Percentiles rank a stretch among this genome's conserved stretches.
phyloP scores from a whole-genome alignment of 1,284 basidiomycete genomes.

The Puccinia hordei region DNA sequence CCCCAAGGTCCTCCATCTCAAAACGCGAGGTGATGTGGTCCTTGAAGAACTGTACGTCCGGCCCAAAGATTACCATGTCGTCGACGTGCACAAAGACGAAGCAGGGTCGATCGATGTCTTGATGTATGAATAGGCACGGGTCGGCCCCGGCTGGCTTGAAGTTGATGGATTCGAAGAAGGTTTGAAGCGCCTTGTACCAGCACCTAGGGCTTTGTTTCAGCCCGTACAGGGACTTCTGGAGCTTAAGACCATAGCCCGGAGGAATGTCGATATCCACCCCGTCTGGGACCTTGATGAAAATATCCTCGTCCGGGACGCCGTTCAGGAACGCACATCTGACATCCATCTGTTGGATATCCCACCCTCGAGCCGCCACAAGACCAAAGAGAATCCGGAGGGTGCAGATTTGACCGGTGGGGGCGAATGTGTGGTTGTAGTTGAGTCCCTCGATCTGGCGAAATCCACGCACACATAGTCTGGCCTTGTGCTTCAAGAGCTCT shows the following conservation, averaged over 20 bases:
- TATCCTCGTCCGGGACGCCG: background rate
- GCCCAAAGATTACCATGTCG: background rate
- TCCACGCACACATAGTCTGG: too few species aligned
- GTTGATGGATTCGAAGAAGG: background rate
- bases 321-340: background rate
- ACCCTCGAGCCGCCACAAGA: background rate
- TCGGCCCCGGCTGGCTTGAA: background rate
- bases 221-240: conserved; percentile 7
- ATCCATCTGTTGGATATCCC: conserved; percentile 7
- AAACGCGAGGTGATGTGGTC: background rate
- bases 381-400: background rate
- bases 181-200: background rate
- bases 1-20: conserved; percentile 26
- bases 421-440: too few species aligned
- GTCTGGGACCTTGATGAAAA: background rate
- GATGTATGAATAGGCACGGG: background rate
- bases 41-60: background rate
- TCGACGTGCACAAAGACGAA: conserved; percentile 13
- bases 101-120: background rate
- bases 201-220: background rate
- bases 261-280: background rate
- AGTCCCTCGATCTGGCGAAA: too few species aligned
- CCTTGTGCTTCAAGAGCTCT: too few species aligned
- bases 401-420: too few species aligned
- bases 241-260: background rate